Conservation (phyloP, 495 filamentous ascomycete genomes). For the Penicillium robsamsonii region DNA sequence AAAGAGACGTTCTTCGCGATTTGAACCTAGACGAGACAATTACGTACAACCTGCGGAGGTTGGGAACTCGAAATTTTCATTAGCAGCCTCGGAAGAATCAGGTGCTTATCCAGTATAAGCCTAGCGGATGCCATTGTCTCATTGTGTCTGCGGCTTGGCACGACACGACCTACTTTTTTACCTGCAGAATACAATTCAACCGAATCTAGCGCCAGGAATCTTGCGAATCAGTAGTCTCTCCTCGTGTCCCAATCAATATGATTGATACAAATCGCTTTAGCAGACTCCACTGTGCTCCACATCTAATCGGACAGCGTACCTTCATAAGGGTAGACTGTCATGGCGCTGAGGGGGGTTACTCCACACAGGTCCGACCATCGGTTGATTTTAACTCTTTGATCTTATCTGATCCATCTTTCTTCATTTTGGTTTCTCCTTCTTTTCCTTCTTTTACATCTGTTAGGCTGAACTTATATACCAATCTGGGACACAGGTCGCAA, state of each 20-base stretch:
- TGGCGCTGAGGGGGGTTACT: slow-evolving; percentile 1
- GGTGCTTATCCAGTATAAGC: slow-evolving; percentile 7
- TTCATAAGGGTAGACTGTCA: not conserved
- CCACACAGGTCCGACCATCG: slow-evolving; percentile 1
- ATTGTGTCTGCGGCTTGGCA: slow-evolving; percentile 1
- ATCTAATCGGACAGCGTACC: not conserved
- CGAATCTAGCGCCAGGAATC: not conserved
- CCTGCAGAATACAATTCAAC: not conserved
- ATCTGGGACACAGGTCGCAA: too few species aligned
- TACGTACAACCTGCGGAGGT: not conserved
- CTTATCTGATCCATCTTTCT: slow-evolving; percentile 11
- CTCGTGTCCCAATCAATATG: not conserved
- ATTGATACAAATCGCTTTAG: not conserved
- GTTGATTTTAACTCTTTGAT: slow-evolving; percentile 1
- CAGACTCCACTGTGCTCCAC: not conserved
- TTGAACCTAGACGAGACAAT: not conserved
- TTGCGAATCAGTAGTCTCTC: slow-evolving; percentile 1
- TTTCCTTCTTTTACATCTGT: not conserved
- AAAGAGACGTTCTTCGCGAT: not conserved
- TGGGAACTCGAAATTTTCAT: not conserved
- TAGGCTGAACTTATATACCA: not conserved
- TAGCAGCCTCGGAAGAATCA: not conserved
- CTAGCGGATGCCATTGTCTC: not conserved
- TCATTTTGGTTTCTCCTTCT: not conserved
- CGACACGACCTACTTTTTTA: not conserved